Percentiles rank a stretch among this genome's conserved stretches.
phyloP scores from a whole-genome alignment of 108 stramenopile species.

The Epithemia pelagica region DNA sequence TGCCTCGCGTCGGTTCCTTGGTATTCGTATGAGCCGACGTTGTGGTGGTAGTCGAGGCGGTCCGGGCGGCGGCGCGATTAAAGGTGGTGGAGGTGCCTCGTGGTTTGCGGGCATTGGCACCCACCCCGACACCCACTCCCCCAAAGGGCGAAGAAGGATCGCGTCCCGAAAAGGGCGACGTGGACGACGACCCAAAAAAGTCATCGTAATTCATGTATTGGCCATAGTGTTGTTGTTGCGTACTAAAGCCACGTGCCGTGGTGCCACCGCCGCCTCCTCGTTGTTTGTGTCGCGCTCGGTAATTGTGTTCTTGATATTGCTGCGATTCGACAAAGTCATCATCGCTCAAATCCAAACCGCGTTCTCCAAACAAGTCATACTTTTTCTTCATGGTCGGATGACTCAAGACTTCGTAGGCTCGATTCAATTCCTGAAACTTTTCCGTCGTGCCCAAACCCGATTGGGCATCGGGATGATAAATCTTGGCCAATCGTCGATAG shows the following conservation, averaged over 20 bases:
- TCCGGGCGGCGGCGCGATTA: background rate
- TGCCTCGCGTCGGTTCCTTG: conserved; percentile 67
- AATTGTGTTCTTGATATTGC: background rate
- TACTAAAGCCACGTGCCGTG: conserved; percentile 29
- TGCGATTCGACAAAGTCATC: background rate
- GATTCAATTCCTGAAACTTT: conserved; percentile 77
- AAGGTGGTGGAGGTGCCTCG: background rate
- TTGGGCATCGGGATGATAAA: conserved; percentile 83
- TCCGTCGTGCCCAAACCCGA: conserved; percentile 63
- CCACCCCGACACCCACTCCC: conserved; percentile 22
- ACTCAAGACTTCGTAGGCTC: conserved; percentile 88
- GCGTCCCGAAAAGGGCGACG: too few relatives aligned
- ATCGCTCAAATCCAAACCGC: conserved; percentile 38
- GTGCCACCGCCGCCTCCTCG: conserved; percentile 26
- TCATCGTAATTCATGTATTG: conserved; percentile 91
- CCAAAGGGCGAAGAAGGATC: conserved; percentile 44
- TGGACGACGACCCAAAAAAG: conserved; percentile 83
- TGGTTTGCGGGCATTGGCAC: conserved; percentile 3
- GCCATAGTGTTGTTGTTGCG: conserved; percentile 65
- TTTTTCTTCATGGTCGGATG: conserved; percentile 80
- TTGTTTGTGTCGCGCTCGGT: conserved; percentile 1
- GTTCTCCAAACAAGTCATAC: conserved; percentile 87
- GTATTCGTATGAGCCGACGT: background rate
- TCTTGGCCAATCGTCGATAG: conserved; percentile 73
- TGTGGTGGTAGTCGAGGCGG: background rate